Conservation (phyloP, 1,284 basidiomycete species). For the Trametes hirsuta region DNA sequence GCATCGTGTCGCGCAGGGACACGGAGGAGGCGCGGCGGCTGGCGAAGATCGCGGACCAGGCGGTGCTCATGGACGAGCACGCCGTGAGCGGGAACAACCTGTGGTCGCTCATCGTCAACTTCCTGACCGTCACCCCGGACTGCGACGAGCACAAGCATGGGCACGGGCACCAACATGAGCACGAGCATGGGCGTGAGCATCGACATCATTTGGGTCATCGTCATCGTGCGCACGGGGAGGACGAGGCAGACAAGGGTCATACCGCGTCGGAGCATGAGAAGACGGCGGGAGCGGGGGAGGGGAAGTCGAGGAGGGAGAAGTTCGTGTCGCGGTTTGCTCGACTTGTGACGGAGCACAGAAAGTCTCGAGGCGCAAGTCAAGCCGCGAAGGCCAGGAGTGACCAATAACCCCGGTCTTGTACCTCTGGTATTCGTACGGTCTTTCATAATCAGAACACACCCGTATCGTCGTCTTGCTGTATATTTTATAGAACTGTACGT, state of each 20-base stretch:
- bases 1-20: conserved; percentile 78
- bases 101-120: conserved; percentile 67
- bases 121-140: conserved; percentile 50
- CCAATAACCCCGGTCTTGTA: conserved; percentile 3
- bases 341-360: conserved; percentile 30
- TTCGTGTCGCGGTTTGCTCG: conserved; percentile 32
- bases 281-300: not conserved
- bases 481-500: not conserved
- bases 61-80: conserved; percentile 57
- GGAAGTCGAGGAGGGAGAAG: conserved; percentile 22
- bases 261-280: not conserved
- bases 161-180: not conserved
- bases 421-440: not conserved
- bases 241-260: not conserved
- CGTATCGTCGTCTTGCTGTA: not conserved
- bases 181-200: not conserved
- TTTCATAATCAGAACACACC: not conserved
- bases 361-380: conserved; percentile 10
- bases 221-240: not conserved
- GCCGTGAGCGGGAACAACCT: conserved; percentile 67
- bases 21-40: conserved; percentile 73
- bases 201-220: not conserved
- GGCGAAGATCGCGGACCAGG: conserved; percentile 70
- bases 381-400: not conserved
- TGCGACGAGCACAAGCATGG: conserved; percentile 23